Conservation (phyloP, 371 early-diverging fungal species). For the Mortierella sp. region DNA sequence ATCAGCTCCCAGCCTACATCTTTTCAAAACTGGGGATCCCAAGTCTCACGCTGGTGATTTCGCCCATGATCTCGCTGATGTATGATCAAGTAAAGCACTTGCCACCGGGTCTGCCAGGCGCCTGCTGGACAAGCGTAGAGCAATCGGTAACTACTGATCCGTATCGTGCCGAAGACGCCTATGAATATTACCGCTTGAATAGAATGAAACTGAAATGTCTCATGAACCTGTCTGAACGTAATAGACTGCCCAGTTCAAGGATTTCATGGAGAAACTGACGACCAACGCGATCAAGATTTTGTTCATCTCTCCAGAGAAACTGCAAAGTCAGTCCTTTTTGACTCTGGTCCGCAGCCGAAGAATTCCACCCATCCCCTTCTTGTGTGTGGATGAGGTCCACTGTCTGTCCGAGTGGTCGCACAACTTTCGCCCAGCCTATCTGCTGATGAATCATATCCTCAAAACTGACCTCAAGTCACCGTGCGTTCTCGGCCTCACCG, state of each 20-base stretch:
- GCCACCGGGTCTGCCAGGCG: conserved; percentile 69
- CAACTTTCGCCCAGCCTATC: conserved; percentile 76
- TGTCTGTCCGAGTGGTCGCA: conserved; percentile 91
- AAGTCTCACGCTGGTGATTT: conserved; percentile 75
- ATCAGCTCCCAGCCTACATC: conserved; percentile 80
- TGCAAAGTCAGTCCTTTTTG: conserved; percentile 64
- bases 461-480: conserved; percentile 56
- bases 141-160: conserved; percentile 59
- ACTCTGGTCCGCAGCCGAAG: conserved; percentile 52
- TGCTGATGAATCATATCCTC: conserved; percentile 62
- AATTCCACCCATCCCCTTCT: conserved; percentile 64
- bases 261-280: conserved; percentile 55
- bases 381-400: conserved; percentile 86
- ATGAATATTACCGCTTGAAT: too few relatives aligned
- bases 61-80: conserved; percentile 86
- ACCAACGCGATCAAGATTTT: conserved; percentile 63
- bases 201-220: too few relatives aligned
- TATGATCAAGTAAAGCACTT: conserved; percentile 83
- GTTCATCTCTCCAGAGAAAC: conserved; percentile 75
- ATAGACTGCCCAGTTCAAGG: conserved; percentile 42
- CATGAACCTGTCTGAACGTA: too few relatives aligned
- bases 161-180: neutral
- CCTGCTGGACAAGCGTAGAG: conserved; percentile 72
- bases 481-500: conserved; percentile 86
- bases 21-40: conserved; percentile 56